Percentiles rank a stretch among this genome's conserved stretches.
These are phyloP conservation scores for Lonicera japonica DNA, from an alignment of 129 eudicot species.

Conservation along the genomic window DNA sequence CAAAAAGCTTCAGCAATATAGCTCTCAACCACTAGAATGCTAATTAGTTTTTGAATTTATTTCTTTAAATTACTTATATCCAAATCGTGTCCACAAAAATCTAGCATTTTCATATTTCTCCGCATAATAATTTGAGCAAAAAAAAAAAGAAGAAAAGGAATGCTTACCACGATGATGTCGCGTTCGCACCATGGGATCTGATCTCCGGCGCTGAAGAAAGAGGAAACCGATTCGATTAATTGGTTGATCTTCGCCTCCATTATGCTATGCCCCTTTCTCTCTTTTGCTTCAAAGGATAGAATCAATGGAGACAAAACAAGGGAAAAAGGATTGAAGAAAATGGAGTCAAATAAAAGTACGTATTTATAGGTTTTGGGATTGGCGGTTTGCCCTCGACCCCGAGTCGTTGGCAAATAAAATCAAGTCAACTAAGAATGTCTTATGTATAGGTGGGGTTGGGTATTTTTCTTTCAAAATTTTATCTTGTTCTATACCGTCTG, in stretches of 20 bases:
- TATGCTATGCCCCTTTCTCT: not conserved
- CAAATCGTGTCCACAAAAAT: too few relatives aligned
- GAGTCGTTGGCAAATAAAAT: too few relatives aligned
- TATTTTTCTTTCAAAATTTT: too few relatives aligned
- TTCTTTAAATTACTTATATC: too few relatives aligned
- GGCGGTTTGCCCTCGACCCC: not conserved
- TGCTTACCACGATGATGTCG: slow-evolving; percentile 44
- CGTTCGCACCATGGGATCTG: slow-evolving; percentile 70
- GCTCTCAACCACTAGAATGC: too few relatives aligned
- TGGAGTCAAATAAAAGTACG: not conserved
- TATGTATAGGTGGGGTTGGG: too few relatives aligned
- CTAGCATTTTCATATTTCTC: too few relatives aligned
- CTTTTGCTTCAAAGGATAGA: not conserved
- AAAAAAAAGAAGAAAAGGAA: not conserved
- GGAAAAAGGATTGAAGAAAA: not conserved
- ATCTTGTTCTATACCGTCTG: too few relatives aligned
- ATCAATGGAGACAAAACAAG: not conserved
- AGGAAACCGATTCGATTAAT: slow-evolving; percentile 40
- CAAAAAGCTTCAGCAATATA: too few relatives aligned
- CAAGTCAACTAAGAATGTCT: too few relatives aligned
- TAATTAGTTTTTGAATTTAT: too few relatives aligned
- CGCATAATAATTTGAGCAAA: too few relatives aligned
- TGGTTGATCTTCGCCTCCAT: slow-evolving; percentile 34
- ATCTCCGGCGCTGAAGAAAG: slow-evolving; percentile 59
- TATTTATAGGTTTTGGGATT: not conserved